These are phyloP conservation scores for Aspergillus diversus DNA, from an alignment of 495 filamentous ascomycete species.

Conservation along the genomic window DNA sequence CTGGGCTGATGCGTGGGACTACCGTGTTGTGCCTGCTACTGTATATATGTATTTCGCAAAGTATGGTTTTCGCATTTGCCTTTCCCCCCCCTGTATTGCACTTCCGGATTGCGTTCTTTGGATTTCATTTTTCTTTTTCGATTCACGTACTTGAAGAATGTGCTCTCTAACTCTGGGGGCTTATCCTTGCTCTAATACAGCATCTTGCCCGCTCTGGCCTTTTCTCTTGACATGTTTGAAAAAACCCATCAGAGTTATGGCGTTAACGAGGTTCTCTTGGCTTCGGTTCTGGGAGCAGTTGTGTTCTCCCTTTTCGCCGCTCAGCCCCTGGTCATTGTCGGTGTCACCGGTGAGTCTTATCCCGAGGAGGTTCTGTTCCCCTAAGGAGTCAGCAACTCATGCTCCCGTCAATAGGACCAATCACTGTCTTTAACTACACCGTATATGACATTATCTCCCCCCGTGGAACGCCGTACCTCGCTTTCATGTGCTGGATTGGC, in stretches of 20 bases:
- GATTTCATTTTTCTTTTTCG: neutral
- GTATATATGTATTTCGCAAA: slow-evolving; percentile 93
- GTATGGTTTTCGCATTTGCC: slow-evolving; percentile 48
- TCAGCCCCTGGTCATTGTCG: slow-evolving; percentile 85
- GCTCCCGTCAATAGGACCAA: slow-evolving; percentile 61
- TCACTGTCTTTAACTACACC: slow-evolving; percentile 87
- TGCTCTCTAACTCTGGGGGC: slow-evolving; percentile 16
- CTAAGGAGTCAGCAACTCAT: slow-evolving; percentile 8
- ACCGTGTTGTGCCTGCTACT: slow-evolving; percentile 78
- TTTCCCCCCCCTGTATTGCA: neutral
- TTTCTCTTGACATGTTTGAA: slow-evolving; percentile 84
- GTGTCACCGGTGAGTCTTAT: slow-evolving; percentile 68
- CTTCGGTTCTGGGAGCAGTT: slow-evolving; percentile 75
- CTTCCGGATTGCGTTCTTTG: too few species aligned
- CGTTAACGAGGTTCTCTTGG: slow-evolving; percentile 81
- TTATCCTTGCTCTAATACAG: slow-evolving; percentile 40
- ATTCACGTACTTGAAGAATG: neutral
- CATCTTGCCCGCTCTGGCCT: slow-evolving; percentile 80
- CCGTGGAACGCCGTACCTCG: slow-evolving; percentile 70
- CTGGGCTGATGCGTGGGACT: slow-evolving; percentile 84
- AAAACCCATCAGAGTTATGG: slow-evolving; percentile 80
- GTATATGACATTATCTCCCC: slow-evolving; percentile 80
- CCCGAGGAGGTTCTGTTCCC: neutral
- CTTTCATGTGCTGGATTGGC: slow-evolving; percentile 86
- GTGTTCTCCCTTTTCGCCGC: slow-evolving; percentile 77